Percentiles rank a stretch among this genome's conserved stretches.
Conservation (phyloP, 2,329 filamentous ascomycete genomes). For the Fusarium globosum region DNA sequence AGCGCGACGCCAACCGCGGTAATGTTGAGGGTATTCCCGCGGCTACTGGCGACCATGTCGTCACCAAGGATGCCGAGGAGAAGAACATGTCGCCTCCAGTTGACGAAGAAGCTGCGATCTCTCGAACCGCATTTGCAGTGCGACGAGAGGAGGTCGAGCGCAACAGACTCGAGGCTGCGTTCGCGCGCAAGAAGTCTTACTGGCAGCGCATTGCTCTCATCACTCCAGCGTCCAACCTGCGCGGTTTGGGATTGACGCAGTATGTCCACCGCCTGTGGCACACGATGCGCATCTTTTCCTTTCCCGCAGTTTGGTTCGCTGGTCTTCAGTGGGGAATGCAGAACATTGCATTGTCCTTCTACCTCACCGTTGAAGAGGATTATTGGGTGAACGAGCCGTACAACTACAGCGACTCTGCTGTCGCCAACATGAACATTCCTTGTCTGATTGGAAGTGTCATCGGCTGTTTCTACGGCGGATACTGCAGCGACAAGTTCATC, state of each 20-base stretch:
- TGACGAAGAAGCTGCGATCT: constrained; percentile 19
- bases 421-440: constrained; percentile 69
- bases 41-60: background rate
- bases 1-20: background rate
- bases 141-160: constrained; percentile 30
- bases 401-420: constrained; percentile 64
- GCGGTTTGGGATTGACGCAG: constrained; percentile 64
- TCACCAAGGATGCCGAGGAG: constrained; percentile 7
- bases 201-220: constrained; percentile 66
- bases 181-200: constrained; percentile 59
- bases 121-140: constrained; percentile 26
- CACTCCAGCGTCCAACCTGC: constrained; percentile 65
- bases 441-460: constrained; percentile 65
- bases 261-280: constrained; percentile 64
- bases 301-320: constrained; percentile 67
- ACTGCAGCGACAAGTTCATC: constrained; percentile 66
- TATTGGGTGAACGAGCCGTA: constrained; percentile 65
- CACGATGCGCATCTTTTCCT: constrained; percentile 66
- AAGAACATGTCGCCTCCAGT: constrained; percentile 7
- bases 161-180: constrained; percentile 39
- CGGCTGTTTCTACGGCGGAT: constrained; percentile 68
- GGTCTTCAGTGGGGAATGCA: constrained; percentile 70
- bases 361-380: constrained; percentile 67
- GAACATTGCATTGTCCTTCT: constrained; percentile 70
- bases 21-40: constrained; percentile 34